Percentiles rank a stretch among this genome's conserved stretches.
These are phyloP conservation scores for Fusarium guadeloupense DNA, from an alignment of 2,329 filamentous ascomycete genomes.

Conservation along the genomic window DNA sequence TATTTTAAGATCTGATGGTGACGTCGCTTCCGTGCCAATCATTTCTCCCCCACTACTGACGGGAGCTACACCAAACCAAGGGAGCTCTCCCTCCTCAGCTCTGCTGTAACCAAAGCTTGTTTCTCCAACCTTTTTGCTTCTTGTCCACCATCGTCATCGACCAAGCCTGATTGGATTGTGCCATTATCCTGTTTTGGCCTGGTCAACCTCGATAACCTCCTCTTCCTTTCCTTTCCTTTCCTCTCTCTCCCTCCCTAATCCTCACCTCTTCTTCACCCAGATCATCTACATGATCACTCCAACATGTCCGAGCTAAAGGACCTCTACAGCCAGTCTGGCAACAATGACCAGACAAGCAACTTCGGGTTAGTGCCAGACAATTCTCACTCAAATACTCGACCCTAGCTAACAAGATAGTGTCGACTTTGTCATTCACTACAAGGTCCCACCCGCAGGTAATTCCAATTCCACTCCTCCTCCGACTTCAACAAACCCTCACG, in stretches of 20 bases:
- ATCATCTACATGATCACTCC: conserved; percentile 12
- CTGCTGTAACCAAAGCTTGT: conserved; percentile 35
- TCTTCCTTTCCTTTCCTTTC: not conserved
- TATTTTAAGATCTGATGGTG: conserved; percentile 8
- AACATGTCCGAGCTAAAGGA: conserved; percentile 49
- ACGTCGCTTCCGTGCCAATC: not conserved
- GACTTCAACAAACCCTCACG: not conserved
- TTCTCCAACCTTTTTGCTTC: conserved; percentile 27
- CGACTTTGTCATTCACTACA: conserved; percentile 88
- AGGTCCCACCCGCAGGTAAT: conserved; percentile 73
- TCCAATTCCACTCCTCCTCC: not conserved
- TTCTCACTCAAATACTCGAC: not conserved
- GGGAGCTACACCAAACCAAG: not conserved
- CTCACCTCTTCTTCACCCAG: not conserved
- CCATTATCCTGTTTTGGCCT: conserved; percentile 26
- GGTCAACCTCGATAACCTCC: not conserved
- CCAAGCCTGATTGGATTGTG: conserved; percentile 18
- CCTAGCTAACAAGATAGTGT: conserved; percentile 61
- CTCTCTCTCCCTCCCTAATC: not conserved
- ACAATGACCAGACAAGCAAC: conserved; percentile 48
- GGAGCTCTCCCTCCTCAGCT: conserved; percentile 22
- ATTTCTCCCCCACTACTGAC: conserved; percentile 9
- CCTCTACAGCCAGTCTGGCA: conserved; percentile 45
- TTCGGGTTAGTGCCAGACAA: conserved; percentile 50
- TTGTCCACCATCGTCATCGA: conserved; percentile 31